Conservation (phyloP, 2,329 filamentous ascomycete genomes). For the Penicillium sp. region DNA sequence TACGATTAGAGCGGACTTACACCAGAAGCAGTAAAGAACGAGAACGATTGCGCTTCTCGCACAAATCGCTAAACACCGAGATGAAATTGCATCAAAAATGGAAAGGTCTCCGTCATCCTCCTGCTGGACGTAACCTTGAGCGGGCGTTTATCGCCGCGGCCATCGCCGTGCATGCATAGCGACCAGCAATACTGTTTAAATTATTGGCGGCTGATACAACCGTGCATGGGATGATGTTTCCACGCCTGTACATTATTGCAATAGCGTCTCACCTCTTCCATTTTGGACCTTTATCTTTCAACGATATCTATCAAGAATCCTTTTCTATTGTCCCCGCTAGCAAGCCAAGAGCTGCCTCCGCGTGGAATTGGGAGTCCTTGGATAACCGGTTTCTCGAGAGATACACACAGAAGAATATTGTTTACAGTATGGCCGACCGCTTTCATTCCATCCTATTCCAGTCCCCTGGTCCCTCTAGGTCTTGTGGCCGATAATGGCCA, state of each 20-base stretch:
- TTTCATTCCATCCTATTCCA: background rate
- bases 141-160: background rate
- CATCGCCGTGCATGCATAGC: background rate
- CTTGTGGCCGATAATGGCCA: background rate
- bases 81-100: background rate
- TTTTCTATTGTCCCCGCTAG: background rate
- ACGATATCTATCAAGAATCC: background rate
- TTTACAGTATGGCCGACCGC: background rate
- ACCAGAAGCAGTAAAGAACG: background rate
- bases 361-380: background rate
- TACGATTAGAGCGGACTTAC: conserved; percentile 6
- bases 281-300: background rate
- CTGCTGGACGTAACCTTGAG: background rate
- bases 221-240: background rate
- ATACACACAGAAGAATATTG: background rate
- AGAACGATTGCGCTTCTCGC: background rate
- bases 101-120: background rate
- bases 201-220: background rate
- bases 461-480: background rate
- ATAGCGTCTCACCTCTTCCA: background rate
- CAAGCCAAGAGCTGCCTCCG: background rate
- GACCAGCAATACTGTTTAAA: background rate
- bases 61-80: background rate
- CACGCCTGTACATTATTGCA: background rate
- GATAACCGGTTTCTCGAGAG: background rate